Base-by-base conservation (phyloP, 2,329 filamentous ascomycete species). In the Apiospora aurea region DNA sequence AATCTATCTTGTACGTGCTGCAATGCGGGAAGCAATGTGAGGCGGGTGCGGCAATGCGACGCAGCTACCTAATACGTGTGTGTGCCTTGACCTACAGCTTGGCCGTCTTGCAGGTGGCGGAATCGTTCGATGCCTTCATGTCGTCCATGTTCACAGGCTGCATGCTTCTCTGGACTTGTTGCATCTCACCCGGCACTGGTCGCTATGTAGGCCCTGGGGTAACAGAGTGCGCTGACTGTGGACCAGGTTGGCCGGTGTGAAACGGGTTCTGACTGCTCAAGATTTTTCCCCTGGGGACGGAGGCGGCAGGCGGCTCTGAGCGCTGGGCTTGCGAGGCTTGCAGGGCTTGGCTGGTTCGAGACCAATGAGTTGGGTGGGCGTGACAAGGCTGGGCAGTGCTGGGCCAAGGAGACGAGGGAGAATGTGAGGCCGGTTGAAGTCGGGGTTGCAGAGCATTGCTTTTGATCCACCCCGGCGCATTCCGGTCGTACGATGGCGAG, bases 301-400 rank as follows among this genome's bases (percentile, higher is more conserved):
- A 26, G n/a, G 57, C 53, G 57, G 57, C 29, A 64, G 57, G 57
- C 57, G 57, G 57, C 57, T 64, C 57, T 64, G 57, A 64, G 57
- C 57, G 57, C 57, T 64, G 34, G 51, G 10, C 57, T 26, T 51
- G 49, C n/a, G n/a, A 26, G 49, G 49, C 49, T 24, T 24, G 49
- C n/a, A 24, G 11, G 18, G 49, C n/a, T 64, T 64, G 57, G 57
- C 57, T 24, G 29, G 57, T 64, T 64, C 34, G 34, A 64, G 34
- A 14, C 57, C 57, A 64, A 38, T 64, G 34, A 41, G 24, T 41
- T n/a, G 57, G 10, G 34, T 21, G 57, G 57, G 57, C 18, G 41
- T 16, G 57, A n/a, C 57, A 64, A 57, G 51, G 51, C 24, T 49
- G 49, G 24, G 24, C 49, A 53, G 24, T n/a, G 47, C 49, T 53